These are phyloP conservation scores for Lasiodiplodia citricola DNA, from an alignment of 2,329 filamentous ascomycete genomes.

Conservation along the genomic window DNA sequence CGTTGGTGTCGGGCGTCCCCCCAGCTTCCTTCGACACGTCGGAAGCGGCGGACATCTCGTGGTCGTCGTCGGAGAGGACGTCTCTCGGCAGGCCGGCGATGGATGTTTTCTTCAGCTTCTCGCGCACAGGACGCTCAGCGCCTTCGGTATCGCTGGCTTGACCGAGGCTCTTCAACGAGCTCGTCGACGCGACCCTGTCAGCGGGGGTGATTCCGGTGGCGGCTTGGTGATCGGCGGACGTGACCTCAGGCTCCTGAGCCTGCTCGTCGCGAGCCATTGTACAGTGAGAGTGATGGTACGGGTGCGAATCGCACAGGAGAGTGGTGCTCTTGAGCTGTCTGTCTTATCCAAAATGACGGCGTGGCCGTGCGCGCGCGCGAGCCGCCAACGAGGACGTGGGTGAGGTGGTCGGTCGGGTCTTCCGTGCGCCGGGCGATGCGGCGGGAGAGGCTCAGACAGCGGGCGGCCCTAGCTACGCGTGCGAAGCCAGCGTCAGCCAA, in stretches of 20 bases:
- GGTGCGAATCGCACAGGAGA: neutral
- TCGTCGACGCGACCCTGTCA: slow-evolving; percentile 29
- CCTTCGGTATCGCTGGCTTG: slow-evolving; percentile 50
- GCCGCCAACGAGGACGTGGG: slow-evolving; percentile 20
- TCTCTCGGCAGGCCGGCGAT: slow-evolving; percentile 50
- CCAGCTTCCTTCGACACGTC: slow-evolving; percentile 20
- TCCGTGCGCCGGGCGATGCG: slow-evolving; percentile 20
- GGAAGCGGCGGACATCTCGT: slow-evolving; percentile 33
- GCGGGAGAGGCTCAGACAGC: slow-evolving; percentile 18
- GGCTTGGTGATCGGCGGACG: slow-evolving; percentile 26
- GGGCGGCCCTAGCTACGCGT: slow-evolving; percentile 13
- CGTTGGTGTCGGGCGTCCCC: slow-evolving; percentile 7
- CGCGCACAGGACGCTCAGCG: slow-evolving; percentile 63
- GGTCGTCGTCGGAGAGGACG: neutral
- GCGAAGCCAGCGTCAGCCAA: slow-evolving; percentile 5
- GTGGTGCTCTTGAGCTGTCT: slow-evolving; percentile 5
- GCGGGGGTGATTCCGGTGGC: slow-evolving; percentile 26
- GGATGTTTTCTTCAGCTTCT: slow-evolving; percentile 67
- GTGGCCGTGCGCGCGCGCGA: slow-evolving; percentile 19
- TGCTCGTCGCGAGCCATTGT: slow-evolving; percentile 37
- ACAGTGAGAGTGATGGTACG: slow-evolving; percentile 17
- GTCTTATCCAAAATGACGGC: slow-evolving; percentile 24
- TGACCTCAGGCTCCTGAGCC: slow-evolving; percentile 32
- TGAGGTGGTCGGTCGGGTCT: slow-evolving; percentile 10
- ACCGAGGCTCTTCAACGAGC: slow-evolving; percentile 35